Percentiles rank a stretch among this genome's conserved stretches.
These are phyloP conservation scores for Jackrogersella multiformis DNA, from an alignment of 495 filamentous ascomycete genomes.

Conservation along the genomic window DNA sequence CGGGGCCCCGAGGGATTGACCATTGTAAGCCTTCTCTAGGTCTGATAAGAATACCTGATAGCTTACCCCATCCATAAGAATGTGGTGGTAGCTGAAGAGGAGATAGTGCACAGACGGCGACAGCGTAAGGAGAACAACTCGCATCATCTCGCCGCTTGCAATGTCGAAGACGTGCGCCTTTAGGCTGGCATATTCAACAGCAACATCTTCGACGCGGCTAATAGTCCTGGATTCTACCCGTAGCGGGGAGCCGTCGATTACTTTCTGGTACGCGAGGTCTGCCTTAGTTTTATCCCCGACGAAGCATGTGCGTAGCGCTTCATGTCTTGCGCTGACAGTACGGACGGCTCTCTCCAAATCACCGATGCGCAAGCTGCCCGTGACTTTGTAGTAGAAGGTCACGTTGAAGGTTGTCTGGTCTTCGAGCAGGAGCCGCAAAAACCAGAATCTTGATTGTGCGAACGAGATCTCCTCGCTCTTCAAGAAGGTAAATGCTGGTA, in stretches of 20 bases:
- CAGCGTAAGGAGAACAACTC: neutral
- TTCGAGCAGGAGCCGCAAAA: constrained; percentile 45
- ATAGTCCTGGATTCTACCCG: neutral
- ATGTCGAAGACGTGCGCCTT: neutral
- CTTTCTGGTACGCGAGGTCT: neutral
- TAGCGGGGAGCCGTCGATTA: neutral
- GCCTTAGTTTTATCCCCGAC: neutral
- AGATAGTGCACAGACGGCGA: constrained; percentile 6
- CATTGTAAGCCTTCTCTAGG: constrained; percentile 52
- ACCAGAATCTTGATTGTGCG: constrained; percentile 60
- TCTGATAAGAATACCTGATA: constrained; percentile 42
- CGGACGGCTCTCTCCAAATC: constrained; percentile 44
- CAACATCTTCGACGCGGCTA: neutral
- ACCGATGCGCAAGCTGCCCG: constrained; percentile 37
- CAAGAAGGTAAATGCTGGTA: too few relatives aligned
- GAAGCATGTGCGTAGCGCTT: neutral
- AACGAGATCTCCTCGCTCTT: constrained; percentile 27
- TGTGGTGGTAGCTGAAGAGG: constrained; percentile 44
- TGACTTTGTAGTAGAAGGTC: constrained; percentile 37
- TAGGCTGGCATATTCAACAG: neutral
- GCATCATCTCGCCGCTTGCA: neutral
- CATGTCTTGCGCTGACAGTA: constrained; percentile 31
- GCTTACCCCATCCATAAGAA: constrained; percentile 44
- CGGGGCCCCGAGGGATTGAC: constrained; percentile 16
- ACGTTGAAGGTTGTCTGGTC: constrained; percentile 53